Percentiles rank a stretch among this genome's conserved stretches.
These are phyloP conservation scores for Moricandia moricandioides DNA, from an alignment of 345 rosid species.

Conservation along the genomic window DNA sequence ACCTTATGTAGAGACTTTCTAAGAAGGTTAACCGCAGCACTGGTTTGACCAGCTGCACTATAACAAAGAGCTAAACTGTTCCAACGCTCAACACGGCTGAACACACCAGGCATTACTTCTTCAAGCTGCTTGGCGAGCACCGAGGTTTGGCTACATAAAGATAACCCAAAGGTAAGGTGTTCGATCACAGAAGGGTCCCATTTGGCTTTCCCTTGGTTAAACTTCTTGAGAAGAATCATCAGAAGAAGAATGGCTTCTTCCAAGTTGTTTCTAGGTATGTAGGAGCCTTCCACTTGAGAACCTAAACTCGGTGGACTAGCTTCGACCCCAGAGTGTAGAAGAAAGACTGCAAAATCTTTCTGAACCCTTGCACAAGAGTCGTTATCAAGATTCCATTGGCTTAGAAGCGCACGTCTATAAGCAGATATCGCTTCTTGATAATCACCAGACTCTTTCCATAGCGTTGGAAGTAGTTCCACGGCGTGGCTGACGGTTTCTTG, in stretches of 20 bases:
- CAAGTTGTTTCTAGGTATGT: conserved; percentile 76
- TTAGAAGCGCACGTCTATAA: conserved; percentile 81
- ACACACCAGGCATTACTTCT: conserved; percentile 77
- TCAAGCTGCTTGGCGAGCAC: conserved; percentile 75
- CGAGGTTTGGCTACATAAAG: conserved; percentile 73
- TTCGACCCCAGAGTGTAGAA: conserved; percentile 83
- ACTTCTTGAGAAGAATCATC: conserved; percentile 71
- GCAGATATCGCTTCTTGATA: conserved; percentile 66
- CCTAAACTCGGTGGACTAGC: conserved; percentile 78
- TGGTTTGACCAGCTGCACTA: conserved; percentile 56
- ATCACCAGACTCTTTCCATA: conserved; percentile 74
- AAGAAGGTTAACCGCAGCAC: conserved; percentile 64
- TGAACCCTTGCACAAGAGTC: conserved; percentile 81
- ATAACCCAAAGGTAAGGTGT: conserved; percentile 73
- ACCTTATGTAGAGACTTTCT: conserved; percentile 80
- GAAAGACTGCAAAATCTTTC: conserved; percentile 77
- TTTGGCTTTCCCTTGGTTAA: conserved; percentile 53
- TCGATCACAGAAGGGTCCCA: conserved; percentile 90
- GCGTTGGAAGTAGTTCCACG: conserved; percentile 85
- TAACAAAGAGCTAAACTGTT: conserved; percentile 78
- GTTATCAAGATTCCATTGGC: conserved; percentile 82
- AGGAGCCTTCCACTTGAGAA: conserved; percentile 72
- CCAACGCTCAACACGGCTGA: conserved; percentile 83
- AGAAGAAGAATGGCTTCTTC: conserved; percentile 93
- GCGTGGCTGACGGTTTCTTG: conserved; percentile 85